Base-by-base conservation (phyloP, 2,329 filamentous ascomycete species). In the Penicillium sp. region DNA sequence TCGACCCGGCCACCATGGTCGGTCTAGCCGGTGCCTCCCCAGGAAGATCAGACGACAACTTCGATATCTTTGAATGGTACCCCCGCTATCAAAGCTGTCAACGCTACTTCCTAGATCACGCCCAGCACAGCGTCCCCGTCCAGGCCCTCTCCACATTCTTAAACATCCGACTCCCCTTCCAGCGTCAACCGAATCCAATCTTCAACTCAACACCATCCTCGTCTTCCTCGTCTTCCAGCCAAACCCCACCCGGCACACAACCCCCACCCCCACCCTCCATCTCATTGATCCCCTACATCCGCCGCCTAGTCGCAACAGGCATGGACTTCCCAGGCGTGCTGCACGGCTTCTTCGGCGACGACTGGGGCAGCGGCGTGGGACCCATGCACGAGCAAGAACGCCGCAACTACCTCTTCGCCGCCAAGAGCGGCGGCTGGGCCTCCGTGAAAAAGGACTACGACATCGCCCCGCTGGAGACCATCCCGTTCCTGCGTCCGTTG, bases 341-440 rank as follows among this genome's bases (percentile, higher is more conserved):
- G 53, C 88, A 95, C 64, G 89, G 89, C 10, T 95, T 96, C 73
- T 98, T 97, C 61, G 93, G 93, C n/a, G 87, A 96, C 57, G 85
- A 95, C 64, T 98, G 90, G 87, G 70, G 75, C 31, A 75, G 79
- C 19, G 93, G 93, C 2, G 78, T 97, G 43, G 86, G 89, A 0
- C 81, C 83, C 10, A 75, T 96, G 52, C 87, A 95, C 64, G 88
- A 96, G 67, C 84, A 86, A 56, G 93, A 98, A 70, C 80, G 93
- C 45, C 81, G 88, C 49, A 98, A 98, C 66, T 98, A 93, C 65
- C 78, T 98, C 31, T 97, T 97, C 65, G 88, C 91, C 0, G 88
- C 90, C 12, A 98, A 97, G 73, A 93, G 88, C 63, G 86, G 87
- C 24, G 88, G 82, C 44, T 97, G 93, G 91, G 77, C 88, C 19